These are phyloP conservation scores for Boletellus emodensis DNA, from an alignment of 768 basidiomycete genomes.

Conservation along the genomic window DNA sequence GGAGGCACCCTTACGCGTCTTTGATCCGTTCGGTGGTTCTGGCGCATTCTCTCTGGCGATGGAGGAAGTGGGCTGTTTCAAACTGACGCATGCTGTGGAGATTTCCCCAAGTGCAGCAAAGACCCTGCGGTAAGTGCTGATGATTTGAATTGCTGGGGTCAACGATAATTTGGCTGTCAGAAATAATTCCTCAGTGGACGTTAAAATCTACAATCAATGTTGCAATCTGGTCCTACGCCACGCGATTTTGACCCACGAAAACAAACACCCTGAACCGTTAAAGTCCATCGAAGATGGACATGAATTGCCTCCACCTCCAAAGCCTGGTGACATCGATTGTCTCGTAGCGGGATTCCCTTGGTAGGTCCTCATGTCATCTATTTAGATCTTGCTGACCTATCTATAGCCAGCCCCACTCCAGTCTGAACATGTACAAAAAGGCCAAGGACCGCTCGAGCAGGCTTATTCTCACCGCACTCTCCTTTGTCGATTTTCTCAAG, in stretches of 20 bases:
- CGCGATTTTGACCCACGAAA: conserved; percentile 48
- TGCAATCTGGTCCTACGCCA: conserved; percentile 59
- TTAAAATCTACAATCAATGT: conserved; percentile 66
- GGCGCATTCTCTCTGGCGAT: conserved; percentile 65
- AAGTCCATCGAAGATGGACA: conserved; percentile 37
- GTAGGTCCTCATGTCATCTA: conserved; percentile 30
- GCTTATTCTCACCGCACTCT: conserved; percentile 56
- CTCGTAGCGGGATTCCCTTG: conserved; percentile 76
- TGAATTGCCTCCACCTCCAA: conserved; percentile 43
- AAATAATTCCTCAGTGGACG: conserved; percentile 51
- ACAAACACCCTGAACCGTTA: conserved; percentile 39
- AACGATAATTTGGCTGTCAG: conserved; percentile 8
- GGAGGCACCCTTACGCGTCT: conserved; percentile 26
- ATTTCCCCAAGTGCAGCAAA: conserved; percentile 71
- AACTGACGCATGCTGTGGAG: conserved; percentile 65
- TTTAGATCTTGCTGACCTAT: conserved; percentile 2
- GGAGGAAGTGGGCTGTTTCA: conserved; percentile 50
- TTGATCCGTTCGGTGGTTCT: conserved; percentile 43
- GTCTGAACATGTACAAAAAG: conserved; percentile 65
- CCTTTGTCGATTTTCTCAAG: conserved; percentile 39
- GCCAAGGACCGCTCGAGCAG: conserved; percentile 67
- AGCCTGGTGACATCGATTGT: conserved; percentile 53
- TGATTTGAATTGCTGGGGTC: background rate
- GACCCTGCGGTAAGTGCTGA: conserved; percentile 51
- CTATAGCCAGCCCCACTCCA: conserved; percentile 70